phyloP scores from a whole-genome alignment of 805 yeast species.

The Cyberlindnera saturnus region DNA sequence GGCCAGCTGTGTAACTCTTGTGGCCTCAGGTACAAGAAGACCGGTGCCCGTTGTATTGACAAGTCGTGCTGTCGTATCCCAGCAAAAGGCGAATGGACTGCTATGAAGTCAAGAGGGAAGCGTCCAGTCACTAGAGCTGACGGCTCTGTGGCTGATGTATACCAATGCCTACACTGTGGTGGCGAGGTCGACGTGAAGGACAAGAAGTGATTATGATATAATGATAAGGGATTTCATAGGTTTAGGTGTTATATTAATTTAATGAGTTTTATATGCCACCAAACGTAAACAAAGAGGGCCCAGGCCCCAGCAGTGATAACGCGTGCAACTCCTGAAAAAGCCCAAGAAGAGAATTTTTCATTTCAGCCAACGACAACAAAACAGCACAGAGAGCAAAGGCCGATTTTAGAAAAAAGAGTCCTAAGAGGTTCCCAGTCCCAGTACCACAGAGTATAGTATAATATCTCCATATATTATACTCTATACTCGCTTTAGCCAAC shows the following conservation, averaged over 20 bases:
- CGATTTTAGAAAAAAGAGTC: no score
- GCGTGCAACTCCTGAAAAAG: no score
- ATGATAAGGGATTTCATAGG: no score
- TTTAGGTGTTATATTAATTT: no score
- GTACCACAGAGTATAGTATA: no score
- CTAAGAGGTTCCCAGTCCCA: no score
- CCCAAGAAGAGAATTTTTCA: no score
- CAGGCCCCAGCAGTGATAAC: no score
- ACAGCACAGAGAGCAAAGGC: no score
- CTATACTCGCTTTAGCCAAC: neutral
- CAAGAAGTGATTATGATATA: neutral
- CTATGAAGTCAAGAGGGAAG: constrained; percentile 72
- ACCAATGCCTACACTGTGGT: constrained; percentile 55
- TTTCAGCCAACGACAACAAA: no score
- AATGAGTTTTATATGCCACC: no score
- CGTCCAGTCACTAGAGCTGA: constrained; percentile 25
- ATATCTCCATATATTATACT: neutral
- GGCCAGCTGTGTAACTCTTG: constrained; percentile 98
- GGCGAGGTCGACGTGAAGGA: constrained; percentile 44
- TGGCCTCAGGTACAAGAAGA: constrained; percentile 90
- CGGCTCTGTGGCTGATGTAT: constrained; percentile 27
- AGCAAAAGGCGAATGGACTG: constrained; percentile 91
- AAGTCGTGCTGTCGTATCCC: constrained; percentile 79
- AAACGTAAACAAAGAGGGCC: no score
- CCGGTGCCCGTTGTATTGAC: constrained; percentile 84